Percentiles rank a stretch among this genome's conserved stretches.
Conservation (phyloP, 2,329 filamentous ascomycete species). For the Ustilaginoidea virens region DNA sequence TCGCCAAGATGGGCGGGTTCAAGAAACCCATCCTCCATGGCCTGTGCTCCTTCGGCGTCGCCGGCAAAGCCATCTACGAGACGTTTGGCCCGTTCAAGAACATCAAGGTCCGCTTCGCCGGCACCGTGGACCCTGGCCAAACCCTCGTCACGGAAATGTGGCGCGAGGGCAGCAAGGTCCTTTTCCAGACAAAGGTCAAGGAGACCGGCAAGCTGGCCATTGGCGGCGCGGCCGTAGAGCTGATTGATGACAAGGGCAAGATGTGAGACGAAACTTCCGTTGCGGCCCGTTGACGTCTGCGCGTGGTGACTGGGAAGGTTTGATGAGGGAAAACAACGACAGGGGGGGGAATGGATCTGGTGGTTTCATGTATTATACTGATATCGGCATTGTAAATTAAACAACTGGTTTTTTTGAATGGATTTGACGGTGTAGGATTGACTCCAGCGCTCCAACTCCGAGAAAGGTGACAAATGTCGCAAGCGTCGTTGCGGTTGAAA, state of each 20-base stretch:
- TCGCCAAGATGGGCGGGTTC: slow-evolving; percentile 92
- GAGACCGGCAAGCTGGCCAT: slow-evolving; percentile 88
- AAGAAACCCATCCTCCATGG: slow-evolving; percentile 89
- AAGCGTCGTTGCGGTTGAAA: too few relatives aligned
- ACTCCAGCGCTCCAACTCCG: too few relatives aligned
- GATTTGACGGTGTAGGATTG: too few relatives aligned
- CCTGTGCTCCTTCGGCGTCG: slow-evolving; percentile 87
- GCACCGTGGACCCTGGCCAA: slow-evolving; percentile 72
- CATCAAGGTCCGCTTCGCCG: slow-evolving; percentile 84
- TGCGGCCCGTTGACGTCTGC: neutral
- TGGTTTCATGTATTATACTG: slow-evolving; percentile 4
- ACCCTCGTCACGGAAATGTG: slow-evolving; percentile 92
- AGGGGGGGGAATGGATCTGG: too few relatives aligned
- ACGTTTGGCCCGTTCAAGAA: slow-evolving; percentile 74
- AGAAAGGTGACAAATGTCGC: too few relatives aligned
- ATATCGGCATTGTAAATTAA: slow-evolving; percentile 3
- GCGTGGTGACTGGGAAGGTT: too few relatives aligned
- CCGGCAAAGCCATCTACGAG: slow-evolving; percentile 78
- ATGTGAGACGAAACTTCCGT: slow-evolving; percentile 8
- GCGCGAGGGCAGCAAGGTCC: slow-evolving; percentile 64
- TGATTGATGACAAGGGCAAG: slow-evolving; percentile 28
- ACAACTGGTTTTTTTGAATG: too few relatives aligned
- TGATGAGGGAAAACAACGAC: too few relatives aligned
- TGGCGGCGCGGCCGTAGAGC: slow-evolving; percentile 63
- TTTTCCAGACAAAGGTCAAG: slow-evolving; percentile 81